Evolutionary conservation across 805 yeast species (phyloP), one percentile per base, ranked within the genome.

Genomic region (Blastobotrys parvus): DNA sequence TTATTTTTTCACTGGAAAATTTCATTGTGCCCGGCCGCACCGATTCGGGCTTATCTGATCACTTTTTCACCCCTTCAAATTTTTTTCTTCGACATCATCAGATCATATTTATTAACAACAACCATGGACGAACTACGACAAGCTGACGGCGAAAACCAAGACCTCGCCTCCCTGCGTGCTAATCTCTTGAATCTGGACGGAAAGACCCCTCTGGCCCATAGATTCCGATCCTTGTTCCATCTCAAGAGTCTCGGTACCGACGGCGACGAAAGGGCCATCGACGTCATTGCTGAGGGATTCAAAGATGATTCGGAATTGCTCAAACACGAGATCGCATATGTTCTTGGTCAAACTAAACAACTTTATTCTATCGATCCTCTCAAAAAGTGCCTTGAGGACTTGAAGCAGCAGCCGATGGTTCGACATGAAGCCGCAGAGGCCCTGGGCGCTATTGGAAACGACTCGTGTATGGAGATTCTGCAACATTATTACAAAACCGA

Each of bases 381-480:
- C 47, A 75, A 86, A 61, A 71, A 72, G 5, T 95, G 87, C 18
- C 72, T 92, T 55, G 64, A 67, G 39, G 79, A 81, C 61, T 57
- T 60, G 19, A 52, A 69, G 13, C 70, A 69, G 53, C 97, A 90
- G 68, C 71, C 84, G 47, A 92, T 92, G 97, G 99, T 92, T 30
- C 82, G 99, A 64, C 99, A 92, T 63, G 99, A 92, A 65, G 98
- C 98, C 15, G 98, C 98, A 5, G 99, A 92, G 66, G 98, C 97
- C 35, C 71, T 92, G 43, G 99, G 98, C 48, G 98, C 98, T 35
- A 70, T 92, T 41, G 95, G 95, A 38, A 95, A 88, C 62, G 63
- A 65, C 33, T 81, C 75, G 4, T 82, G 94, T 11, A 62, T 92
- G 44, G 75, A 69, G 1, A 60, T 88, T 38, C 74, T 92, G 53